phyloP scores from a whole-genome alignment of 768 basidiomycete species.

The Clitopilus passeckerianus region DNA sequence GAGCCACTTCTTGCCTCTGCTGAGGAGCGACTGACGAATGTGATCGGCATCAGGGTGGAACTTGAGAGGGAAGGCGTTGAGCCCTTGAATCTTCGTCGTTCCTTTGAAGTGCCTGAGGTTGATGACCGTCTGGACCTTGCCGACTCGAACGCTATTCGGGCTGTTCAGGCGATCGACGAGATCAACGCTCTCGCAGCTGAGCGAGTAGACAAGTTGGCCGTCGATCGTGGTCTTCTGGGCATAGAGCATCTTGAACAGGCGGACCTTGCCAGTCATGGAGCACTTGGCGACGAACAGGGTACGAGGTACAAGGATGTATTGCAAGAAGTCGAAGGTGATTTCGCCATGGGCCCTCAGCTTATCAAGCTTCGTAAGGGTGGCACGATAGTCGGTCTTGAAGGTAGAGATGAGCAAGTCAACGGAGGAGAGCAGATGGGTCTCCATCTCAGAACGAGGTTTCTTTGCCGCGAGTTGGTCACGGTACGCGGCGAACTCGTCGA shows the following conservation, averaged over 20 bases:
- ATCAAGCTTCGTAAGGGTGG: constrained; percentile 39
- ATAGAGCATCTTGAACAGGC: constrained; percentile 41
- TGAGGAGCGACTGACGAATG: constrained; percentile 31
- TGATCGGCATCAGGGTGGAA: constrained; percentile 43
- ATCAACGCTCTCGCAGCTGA: constrained; percentile 48
- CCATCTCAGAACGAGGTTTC: constrained; percentile 32
- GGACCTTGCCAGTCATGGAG: constrained; percentile 46
- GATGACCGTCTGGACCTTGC: constrained; percentile 34
- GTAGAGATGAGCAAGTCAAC: constrained; percentile 46
- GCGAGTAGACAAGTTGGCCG: constrained; percentile 33
- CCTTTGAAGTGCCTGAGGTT: constrained; percentile 41
- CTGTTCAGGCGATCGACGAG: constrained; percentile 33
- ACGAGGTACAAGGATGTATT: constrained; percentile 51
- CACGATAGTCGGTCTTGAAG: constrained; percentile 43
- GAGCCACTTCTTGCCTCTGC: constrained; percentile 56
- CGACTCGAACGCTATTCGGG: constrained; percentile 29
- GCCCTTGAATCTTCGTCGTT: constrained; percentile 39
- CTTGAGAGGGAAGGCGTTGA: constrained; percentile 50
- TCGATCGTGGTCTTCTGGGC: constrained; percentile 30
- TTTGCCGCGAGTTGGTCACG: constrained; percentile 30
- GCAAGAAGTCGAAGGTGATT: constrained; percentile 52
- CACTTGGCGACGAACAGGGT: constrained; percentile 47
- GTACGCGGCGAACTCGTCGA: constrained; percentile 40
- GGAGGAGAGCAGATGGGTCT: constrained; percentile 37
- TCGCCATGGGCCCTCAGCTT: constrained; percentile 49